Evolutionary conservation across 1,284 basidiomycete species (phyloP), one percentile per base, ranked within the genome.

Genomic region (Malassezia globosa): DNA sequence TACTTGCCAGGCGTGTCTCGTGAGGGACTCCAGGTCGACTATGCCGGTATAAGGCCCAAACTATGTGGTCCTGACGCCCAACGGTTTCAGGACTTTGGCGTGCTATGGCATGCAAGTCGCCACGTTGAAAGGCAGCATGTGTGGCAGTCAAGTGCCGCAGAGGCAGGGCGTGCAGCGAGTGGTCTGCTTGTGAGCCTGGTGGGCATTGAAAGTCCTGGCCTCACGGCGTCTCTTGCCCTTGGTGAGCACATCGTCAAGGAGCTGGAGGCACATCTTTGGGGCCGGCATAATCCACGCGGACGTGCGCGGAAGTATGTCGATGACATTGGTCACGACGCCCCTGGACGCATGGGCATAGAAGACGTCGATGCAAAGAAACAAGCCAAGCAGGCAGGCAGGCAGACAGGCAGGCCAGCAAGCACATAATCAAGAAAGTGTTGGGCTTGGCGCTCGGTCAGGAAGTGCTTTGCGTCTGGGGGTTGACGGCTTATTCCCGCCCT

Each of bases 31-130:
- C 76, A 79, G 52, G 83, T 87, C 2, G 90, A 94, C 72, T 96
- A 95, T 69, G 82, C 83, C 19, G 92, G 92, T 2, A 81, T 97
- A 57, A 77, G 92, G 48, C 88, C 92, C 3, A 96, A 96, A 72
- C 76, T 95, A 13, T 80, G 81, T 5, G 78, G 80, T 1, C 85
- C 85, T 1, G 76, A 77, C 10, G 78, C 51, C 5, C 48, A 77
- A 5, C 82, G 82, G 1, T 92, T 95, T 69, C 81, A 83, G 57
- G 92, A 97, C 69, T 96, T 96, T 53, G 60, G 72, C 26, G 72
- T 79, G 26, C 49, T 69, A 29, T 64, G 58, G 56, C 68, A 71
- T 51, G 48, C 51, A 18, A 61, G 60, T 23, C 44, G 46, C 26
- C 41, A 51, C 11, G 46, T 71, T 1, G 36, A 44, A 1, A 25